Evolutionary conservation across 1,284 basidiomycete genomes (phyloP).

Genomic region (Cryptococcus sp.): DNA sequence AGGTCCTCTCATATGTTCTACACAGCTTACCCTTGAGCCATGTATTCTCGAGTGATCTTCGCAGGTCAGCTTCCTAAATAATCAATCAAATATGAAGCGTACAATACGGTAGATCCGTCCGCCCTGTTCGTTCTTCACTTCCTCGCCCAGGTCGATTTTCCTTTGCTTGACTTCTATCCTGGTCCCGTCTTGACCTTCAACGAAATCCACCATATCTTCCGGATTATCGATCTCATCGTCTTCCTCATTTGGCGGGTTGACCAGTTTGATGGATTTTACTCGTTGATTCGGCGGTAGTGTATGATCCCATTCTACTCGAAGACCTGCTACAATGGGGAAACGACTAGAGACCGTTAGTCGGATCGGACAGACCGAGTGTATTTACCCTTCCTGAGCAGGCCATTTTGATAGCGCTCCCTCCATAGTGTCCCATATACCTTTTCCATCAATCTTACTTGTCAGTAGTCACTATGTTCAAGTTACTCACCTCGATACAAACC

Average conservation of each 20-base stretch:
- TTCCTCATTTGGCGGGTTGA: constrained; percentile 30
- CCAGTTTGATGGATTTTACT: constrained; percentile 66
- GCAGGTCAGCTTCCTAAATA: background rate
- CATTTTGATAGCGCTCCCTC: constrained; percentile 72
- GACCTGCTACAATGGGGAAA: constrained; percentile 82
- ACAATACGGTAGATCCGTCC: constrained; percentile 69
- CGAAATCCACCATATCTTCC: constrained; percentile 37
- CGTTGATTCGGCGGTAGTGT: constrained; percentile 60
- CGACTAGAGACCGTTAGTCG: constrained; percentile 53
- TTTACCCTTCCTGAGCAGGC: constrained; percentile 85
- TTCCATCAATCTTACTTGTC: constrained; percentile 61
- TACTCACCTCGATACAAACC: constrained; percentile 60
- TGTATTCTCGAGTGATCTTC: constrained; percentile 48
- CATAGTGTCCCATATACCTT: constrained; percentile 72
- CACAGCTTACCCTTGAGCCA: constrained; percentile 39
- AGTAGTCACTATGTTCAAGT: background rate
- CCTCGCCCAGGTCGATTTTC: constrained; percentile 49
- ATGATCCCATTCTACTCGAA: constrained; percentile 84
- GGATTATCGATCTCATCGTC: constrained; percentile 30
- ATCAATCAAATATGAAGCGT: too few relatives aligned
- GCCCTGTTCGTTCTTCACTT: constrained; percentile 55
- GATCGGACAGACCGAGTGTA: background rate
- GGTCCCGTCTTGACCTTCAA: constrained; percentile 45
- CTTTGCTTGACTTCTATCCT: constrained; percentile 46
- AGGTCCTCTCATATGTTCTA: background rate